These are phyloP conservation scores for Myriosclerotinia duriaeana DNA, from an alignment of 2,329 filamentous ascomycete species.

Conservation along the genomic window DNA sequence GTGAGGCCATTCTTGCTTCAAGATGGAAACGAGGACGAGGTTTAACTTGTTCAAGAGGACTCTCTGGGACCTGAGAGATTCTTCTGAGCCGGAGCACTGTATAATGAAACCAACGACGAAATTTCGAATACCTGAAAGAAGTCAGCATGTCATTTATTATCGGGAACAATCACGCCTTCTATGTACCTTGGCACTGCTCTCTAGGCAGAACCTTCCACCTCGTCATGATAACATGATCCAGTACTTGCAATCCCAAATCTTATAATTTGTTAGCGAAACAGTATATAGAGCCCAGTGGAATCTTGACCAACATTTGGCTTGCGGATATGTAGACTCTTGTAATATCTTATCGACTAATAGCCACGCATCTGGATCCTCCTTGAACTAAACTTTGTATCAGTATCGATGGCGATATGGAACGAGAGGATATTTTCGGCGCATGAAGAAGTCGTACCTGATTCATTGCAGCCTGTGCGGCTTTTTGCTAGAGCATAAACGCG, in stretches of 20 bases:
- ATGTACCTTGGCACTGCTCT: conserved; percentile 85
- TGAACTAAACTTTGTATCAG: conserved; percentile 65
- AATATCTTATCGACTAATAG: conserved; percentile 96
- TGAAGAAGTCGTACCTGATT: conserved; percentile 69
- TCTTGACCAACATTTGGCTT: conserved; percentile 82
- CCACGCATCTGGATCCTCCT: conserved; percentile 98
- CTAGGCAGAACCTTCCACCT: conserved; percentile 97
- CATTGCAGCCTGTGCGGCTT: conserved; percentile 86
- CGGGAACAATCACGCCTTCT: background rate
- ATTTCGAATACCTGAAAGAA: conserved; percentile 81
- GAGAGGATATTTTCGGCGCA: conserved; percentile 28
- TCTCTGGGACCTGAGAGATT: conserved; percentile 78
- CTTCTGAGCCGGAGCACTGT: conserved; percentile 85
- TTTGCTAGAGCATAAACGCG: conserved; percentile 67
- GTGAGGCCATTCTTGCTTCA: conserved; percentile 99
- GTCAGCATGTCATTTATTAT: conserved; percentile 29
- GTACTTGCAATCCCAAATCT: conserved; percentile 93
- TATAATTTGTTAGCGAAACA: conserved; percentile 33
- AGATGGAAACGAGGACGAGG: conserved; percentile 90
- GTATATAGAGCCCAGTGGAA: conserved; percentile 7
- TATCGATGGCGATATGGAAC: conserved; percentile 16
- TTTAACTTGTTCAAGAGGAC: conserved; percentile 98
- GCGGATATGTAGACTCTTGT: conserved; percentile 85
- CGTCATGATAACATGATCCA: conserved; percentile 98
- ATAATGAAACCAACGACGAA: conserved; percentile 99